Evolutionary conservation across 345 rosid genomes (phyloP).

Genomic region (rapeseed (Brassica napus)): DNA sequence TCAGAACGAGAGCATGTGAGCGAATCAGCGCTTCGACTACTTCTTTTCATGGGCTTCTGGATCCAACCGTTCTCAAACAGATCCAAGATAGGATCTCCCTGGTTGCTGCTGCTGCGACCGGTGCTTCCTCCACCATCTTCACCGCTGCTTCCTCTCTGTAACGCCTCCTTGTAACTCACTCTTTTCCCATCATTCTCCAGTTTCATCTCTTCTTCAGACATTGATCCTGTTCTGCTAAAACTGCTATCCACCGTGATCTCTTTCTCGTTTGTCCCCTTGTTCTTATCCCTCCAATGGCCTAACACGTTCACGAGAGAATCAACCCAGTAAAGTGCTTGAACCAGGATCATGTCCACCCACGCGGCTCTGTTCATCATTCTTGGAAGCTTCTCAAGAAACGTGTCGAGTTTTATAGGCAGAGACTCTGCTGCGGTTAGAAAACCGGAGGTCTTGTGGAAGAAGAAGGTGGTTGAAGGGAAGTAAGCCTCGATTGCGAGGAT

Average conservation of each 20-base stretch:
- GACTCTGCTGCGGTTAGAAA: constrained; percentile 42
- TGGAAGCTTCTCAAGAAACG: constrained; percentile 35
- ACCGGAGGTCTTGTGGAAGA: constrained; percentile 49
- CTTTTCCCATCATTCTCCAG: constrained; percentile 2
- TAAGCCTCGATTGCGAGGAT: constrained; percentile 50
- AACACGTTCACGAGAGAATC: constrained; percentile 33
- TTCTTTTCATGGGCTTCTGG: constrained; percentile 39
- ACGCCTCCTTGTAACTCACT: constrained; percentile 52
- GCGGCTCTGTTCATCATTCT: constrained; percentile 37
- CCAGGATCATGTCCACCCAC: constrained; percentile 40
- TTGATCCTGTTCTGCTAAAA: constrained; percentile 35
- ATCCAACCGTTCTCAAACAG: constrained; percentile 60
- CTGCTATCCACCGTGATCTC: constrained; percentile 51
- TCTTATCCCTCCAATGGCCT: constrained; percentile 39
- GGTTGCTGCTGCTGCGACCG: not conserved
- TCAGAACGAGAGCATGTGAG: constrained; percentile 26
- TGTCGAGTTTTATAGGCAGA: constrained; percentile 55
- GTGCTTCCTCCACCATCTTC: constrained; percentile 31
- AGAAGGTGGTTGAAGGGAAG: constrained; percentile 52
- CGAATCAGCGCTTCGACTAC: constrained; percentile 27
- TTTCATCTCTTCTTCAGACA: constrained; percentile 1
- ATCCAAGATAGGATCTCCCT: constrained; percentile 48
- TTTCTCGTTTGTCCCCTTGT: constrained; percentile 50
- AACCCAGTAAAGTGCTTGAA: constrained; percentile 45
- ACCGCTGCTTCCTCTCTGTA: constrained; percentile 50